Evolutionary conservation across 192 early-diverging fungal species (phyloP), one percentile per base, ranked within the genome.

Genomic region (Thamnidium elegans): DNA sequence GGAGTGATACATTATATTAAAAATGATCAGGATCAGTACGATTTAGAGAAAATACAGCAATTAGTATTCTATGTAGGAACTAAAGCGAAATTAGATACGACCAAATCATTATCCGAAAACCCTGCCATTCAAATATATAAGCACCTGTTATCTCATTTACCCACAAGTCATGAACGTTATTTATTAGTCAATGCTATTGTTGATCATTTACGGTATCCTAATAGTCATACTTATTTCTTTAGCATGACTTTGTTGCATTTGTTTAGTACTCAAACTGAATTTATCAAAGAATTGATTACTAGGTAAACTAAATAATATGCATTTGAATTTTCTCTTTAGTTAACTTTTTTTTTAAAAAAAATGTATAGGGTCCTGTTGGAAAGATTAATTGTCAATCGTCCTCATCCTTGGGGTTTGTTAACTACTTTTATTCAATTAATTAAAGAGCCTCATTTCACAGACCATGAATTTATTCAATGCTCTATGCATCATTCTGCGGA

Each of bases 341-440:
- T 19, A 42, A 10, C n/a, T n/a, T n/a, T n/a, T n/a, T n/a, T n/a
- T n/a, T n/a, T n/a, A 21, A 21, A 26, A 26, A 26, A 26, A 26
- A 26, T 26, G 26, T 26, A 0, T 55, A 89, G 96, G 17, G 94
- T 97, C 4, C 79, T 99, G 46, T 76, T 97, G 66, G 97, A 99
- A 81, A 83, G 97, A 51, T 79, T 97, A 50, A 89, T 99, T 69
- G 97, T 94, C n/a, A 96, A 94, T 79, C 84, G 95, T 45, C 97
- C 97, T 26, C 94, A 96, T 77, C 97, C 97, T 51, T 97, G 96
- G 90, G 97, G 97, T 11, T 80, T 99, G 60, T 79, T 99, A 66
- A 91, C 97, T 11, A 99, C 97, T 20, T 94, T 99, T 67, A 99
- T 97, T 59, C 94, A 96, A 71, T 74, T 99, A 64, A 91, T 99